Conservation (phyloP, 1,139 yeast species). For the Candida neerlandica region DNA sequence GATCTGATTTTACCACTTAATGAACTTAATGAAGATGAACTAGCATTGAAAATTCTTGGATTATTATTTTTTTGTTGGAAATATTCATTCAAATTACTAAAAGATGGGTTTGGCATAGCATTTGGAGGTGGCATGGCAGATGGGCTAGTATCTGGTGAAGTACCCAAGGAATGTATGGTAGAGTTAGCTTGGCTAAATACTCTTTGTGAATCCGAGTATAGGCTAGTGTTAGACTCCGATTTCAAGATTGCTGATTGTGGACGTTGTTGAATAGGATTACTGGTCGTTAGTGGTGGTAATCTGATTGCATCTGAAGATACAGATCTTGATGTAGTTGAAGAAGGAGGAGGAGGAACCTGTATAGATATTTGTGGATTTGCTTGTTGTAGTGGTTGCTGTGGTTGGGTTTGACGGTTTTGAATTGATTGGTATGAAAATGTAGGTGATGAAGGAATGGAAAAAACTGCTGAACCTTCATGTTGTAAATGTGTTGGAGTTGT, state of each 20-base stretch:
- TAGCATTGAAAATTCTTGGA: slow-evolving; percentile 23
- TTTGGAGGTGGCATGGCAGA: slow-evolving; percentile 11
- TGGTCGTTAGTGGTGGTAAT: slow-evolving; percentile 11
- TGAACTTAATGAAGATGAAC: slow-evolving; percentile 29
- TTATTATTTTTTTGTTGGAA: slow-evolving; percentile 25
- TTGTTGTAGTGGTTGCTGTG: slow-evolving; percentile 9
- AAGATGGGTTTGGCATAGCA: slow-evolving; percentile 20
- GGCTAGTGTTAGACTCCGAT: slow-evolving; percentile 17
- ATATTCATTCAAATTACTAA: slow-evolving; percentile 36
- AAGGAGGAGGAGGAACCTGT: slow-evolving; percentile 10
- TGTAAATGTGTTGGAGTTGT: slow-evolving; percentile 14
- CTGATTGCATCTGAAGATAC: slow-evolving; percentile 17
- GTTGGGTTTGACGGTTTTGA: slow-evolving; percentile 11
- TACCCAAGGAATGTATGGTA: slow-evolving; percentile 32
- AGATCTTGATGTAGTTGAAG: slow-evolving; percentile 10
- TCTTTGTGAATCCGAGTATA: slow-evolving; percentile 16
- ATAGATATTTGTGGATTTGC: slow-evolving; percentile 2
- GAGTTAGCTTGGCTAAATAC: slow-evolving; percentile 24
- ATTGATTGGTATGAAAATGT: slow-evolving; percentile 16
- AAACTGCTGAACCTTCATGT: slow-evolving; percentile 29
- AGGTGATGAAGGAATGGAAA: slow-evolving; percentile 31
- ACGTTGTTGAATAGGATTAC: slow-evolving; percentile 12
- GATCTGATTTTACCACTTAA: slow-evolving; percentile 24
- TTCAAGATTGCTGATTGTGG: slow-evolving; percentile 11
- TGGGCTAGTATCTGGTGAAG: slow-evolving; percentile 31